Evolutionary conservation across 148 eudicot species (phyloP), one percentile per base, ranked within the genome.

Genomic region (Simmondsia chinensis): DNA sequence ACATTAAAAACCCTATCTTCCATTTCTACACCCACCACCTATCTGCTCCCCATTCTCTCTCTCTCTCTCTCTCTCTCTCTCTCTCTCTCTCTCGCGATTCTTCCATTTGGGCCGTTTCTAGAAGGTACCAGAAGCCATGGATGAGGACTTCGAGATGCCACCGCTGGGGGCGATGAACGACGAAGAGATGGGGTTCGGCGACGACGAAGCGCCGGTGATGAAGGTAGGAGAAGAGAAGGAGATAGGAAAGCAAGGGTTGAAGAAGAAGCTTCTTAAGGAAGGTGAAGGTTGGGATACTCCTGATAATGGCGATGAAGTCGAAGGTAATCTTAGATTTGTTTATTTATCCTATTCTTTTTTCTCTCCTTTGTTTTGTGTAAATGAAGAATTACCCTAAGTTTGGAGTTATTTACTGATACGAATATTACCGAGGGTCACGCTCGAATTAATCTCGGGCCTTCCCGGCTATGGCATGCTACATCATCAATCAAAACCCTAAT

Each of bases 241-340:
- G 87, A 84, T 89, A 78, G 85, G 74, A 0, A 60, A 38, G 1
- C 46, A 73, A 48, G 97, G 97, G 1, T 50, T 89, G 71, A 84
- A 81, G 79, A 89, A 84, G 85, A 89, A 84, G 74, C 87, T 89
- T 16, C 50, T 89, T 5, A 89, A 89, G 40, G 84, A 73, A 33
- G 97, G 97, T 17, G 71, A 78, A 17, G 87, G 85, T 3, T 89
- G 89, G 89, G 93, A 89, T 5, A 78, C 72, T 52, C 97, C 97
- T 18, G 95, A 89, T 7, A 60, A 35, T 52, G 95, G 97, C 52
- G 95, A 89, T 14, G 97, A 89, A 70, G 95, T 89, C 5, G 66
- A 84, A 78, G 97, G 97, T 89, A 48, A 7, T 16, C 15, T 8
- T 32, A 0, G 15, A 12, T 2, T 26, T 20, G 1, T 49, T 24